Conservation (phyloP, 2,329 filamentous ascomycete species). For the Malbranchea cinnamomea region DNA sequence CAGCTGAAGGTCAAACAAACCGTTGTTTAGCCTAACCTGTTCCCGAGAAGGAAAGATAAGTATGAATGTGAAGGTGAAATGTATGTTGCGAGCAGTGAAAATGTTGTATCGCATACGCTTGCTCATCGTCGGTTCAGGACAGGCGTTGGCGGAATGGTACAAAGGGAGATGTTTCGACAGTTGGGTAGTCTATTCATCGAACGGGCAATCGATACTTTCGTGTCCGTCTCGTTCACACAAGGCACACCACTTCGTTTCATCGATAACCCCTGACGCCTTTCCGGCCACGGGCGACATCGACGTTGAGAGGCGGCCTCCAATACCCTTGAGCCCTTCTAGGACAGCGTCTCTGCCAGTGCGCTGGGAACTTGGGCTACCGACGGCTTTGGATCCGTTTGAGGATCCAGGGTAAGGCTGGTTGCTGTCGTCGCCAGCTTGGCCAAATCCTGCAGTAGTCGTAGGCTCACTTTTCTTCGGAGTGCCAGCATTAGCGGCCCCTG, state of each 20-base stretch:
- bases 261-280: conserved; percentile 62
- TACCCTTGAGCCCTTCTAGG: conserved; percentile 28
- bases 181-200: conserved; percentile 56
- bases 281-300: conserved; percentile 53
- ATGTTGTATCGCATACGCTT: too few species aligned
- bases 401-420: not conserved
- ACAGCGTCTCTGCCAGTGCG: conserved; percentile 28
- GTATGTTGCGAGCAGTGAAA: too few species aligned
- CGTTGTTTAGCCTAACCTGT: too few species aligned
- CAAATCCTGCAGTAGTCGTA: not conserved
- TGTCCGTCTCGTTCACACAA: conserved; percentile 93
- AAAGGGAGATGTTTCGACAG: too few species aligned
- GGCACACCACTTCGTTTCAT: conserved; percentile 89
- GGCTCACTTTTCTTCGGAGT: not conserved
- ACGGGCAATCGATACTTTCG: conserved; percentile 86
- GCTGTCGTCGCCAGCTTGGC: not conserved
- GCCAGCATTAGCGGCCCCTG: conserved; percentile 6
- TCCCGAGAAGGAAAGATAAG: too few species aligned
- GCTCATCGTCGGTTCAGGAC: too few species aligned
- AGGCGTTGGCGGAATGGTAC: too few species aligned
- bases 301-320: conserved; percentile 20
- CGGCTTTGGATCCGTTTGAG: conserved; percentile 4
- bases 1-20: too few species aligned
- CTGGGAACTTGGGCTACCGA: conserved; percentile 14
- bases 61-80: too few species aligned